phyloP scores from a whole-genome alignment of 768 basidiomycete species.

The Mycena venus region DNA sequence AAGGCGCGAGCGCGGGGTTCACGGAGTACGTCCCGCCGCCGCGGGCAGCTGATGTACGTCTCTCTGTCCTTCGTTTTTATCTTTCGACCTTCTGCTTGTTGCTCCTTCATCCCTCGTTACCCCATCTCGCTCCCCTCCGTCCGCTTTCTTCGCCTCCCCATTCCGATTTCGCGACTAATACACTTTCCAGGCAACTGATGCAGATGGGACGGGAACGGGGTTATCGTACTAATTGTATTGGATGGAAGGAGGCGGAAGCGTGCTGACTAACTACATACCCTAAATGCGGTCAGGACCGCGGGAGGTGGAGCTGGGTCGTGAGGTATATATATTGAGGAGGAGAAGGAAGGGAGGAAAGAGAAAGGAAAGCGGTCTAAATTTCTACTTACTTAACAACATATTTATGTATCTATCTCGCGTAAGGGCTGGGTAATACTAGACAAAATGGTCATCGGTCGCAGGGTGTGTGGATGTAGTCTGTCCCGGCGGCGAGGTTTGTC shows the following conservation, averaged over 20 bases:
- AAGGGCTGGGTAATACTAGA: neutral
- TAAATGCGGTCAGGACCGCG: no score
- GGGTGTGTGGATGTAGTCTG: no score
- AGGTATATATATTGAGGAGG: neutral
- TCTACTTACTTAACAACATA: neutral
- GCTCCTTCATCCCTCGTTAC: neutral
- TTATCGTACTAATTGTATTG: neutral
- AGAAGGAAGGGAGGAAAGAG: neutral
- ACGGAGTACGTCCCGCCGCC: slow-evolving; percentile 15
- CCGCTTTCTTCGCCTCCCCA: neutral
- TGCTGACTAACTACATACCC: no score
- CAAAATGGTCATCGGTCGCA: no score
- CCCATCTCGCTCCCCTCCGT: neutral
- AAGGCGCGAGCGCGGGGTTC: neutral
- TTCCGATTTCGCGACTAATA: neutral
- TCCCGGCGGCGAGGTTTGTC: no score
- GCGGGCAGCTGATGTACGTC: slow-evolving; percentile 1
- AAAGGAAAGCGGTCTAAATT: neutral
- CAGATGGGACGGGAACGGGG: neutral
- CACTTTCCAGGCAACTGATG: neutral
- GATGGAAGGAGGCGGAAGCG: no score
- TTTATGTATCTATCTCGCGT: neutral
- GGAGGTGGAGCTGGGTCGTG: neutral
- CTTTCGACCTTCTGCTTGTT: neutral
- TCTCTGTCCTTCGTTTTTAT: neutral